Evolutionary conservation across 805 yeast genomes (phyloP).

Genomic region (Ogataea nakhonphanomensis): DNA sequence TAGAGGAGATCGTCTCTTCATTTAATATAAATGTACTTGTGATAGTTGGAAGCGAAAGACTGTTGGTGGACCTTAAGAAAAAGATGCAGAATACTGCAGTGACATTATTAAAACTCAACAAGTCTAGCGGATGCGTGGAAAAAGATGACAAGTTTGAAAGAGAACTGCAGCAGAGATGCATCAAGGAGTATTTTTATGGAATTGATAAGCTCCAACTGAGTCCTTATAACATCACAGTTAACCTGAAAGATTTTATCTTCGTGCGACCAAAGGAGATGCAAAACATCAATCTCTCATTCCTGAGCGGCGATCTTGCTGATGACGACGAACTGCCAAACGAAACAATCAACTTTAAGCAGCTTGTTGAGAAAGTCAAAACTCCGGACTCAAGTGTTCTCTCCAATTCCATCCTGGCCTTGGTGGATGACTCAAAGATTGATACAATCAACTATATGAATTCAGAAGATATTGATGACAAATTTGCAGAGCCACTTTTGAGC

Average conservation of each 20-base stretch:
- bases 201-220: conserved; percentile 59
- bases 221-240: conserved; percentile 82
- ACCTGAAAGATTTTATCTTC: conserved; percentile 55
- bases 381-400: conserved; percentile 57
- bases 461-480: conserved; percentile 36
- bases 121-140: conserved; percentile 75
- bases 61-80: conserved; percentile 59
- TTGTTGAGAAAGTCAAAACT: conserved; percentile 33
- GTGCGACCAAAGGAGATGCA: conserved; percentile 49
- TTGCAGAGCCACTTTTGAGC: conserved; percentile 16
- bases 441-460: conserved; percentile 27
- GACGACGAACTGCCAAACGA: conserved; percentile 16
- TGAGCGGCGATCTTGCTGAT: conserved; percentile 28
- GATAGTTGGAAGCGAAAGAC: conserved; percentile 73
- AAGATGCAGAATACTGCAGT: conserved; percentile 39
- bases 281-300: conserved; percentile 21
- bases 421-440: conserved; percentile 31
- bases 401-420: conserved; percentile 56
- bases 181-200: conserved; percentile 90
- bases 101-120: conserved; percentile 57
- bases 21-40: conserved; percentile 59
- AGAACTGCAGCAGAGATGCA: conserved; percentile 68
- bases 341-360: conserved; percentile 14
- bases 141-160: conserved; percentile 67
- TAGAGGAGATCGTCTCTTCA: conserved; percentile 55